Evolutionary conservation across 176 grass and related monocot species (phyloP).

Genomic region (Triticum dicoccoides): DNA sequence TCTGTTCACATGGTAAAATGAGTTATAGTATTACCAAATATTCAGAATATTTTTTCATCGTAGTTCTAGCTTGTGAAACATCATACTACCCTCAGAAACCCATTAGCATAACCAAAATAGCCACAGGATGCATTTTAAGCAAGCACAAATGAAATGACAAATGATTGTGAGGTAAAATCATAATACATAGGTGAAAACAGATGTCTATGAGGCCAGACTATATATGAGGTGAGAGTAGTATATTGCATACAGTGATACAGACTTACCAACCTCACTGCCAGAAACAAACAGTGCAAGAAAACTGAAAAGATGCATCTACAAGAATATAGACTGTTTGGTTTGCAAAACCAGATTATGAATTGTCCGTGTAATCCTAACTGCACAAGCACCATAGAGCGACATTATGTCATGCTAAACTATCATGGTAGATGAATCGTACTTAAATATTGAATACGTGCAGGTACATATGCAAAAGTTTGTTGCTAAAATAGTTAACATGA

Average conservation of each 20-base stretch:
- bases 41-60: not conserved
- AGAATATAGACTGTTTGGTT: not conserved
- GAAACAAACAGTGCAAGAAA: not conserved
- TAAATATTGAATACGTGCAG: constrained; percentile 37
- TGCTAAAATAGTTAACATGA: constrained; percentile 55
- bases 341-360: not conserved
- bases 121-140: not conserved
- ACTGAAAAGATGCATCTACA: not conserved
- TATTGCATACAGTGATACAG: not conserved
- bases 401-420: not conserved
- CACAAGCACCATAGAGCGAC: not conserved
- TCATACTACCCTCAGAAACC: not conserved
- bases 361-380: not conserved
- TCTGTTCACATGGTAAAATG: not conserved
- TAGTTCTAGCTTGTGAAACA: not conserved
- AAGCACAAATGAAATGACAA: not conserved
- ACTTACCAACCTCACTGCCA: not conserved
- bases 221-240: not conserved
- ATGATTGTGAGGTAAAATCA: not conserved
- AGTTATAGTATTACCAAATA: not conserved
- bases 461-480: constrained; percentile 64
- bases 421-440: not conserved
- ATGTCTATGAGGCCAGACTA: not conserved
- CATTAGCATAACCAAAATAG: not conserved
- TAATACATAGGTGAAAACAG: not conserved